These are phyloP conservation scores for Poa annua DNA, from an alignment of 176 grass and related monocot species.

Conservation along the genomic window DNA sequence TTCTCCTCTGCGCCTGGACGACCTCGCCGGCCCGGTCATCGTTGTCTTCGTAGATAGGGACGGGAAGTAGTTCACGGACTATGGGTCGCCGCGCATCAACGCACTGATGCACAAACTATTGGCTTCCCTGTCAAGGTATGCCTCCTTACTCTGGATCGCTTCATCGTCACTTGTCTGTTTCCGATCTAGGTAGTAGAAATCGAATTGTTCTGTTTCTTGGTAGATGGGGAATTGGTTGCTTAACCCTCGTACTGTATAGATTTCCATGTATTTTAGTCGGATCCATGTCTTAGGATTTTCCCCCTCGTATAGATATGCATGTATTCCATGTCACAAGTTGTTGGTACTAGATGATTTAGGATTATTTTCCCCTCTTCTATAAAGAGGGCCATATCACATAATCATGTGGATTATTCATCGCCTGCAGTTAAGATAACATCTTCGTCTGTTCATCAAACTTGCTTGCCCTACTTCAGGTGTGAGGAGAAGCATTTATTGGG, in stretches of 20 bases:
- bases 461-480: not conserved
- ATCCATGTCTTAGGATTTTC: too few species aligned
- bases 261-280: too few species aligned
- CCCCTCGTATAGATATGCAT: too few species aligned
- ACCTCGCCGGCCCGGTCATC: not conserved
- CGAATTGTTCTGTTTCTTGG: not conserved
- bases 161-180: not conserved
- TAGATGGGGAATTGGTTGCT: not conserved
- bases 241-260: too few species aligned
- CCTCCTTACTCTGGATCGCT: not conserved
- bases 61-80: not conserved
- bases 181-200: not conserved
- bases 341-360: not conserved
- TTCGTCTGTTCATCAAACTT: not conserved
- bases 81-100: not conserved
- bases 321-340: not conserved
- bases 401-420: not conserved
- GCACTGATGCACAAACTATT: not conserved
- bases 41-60: not conserved
- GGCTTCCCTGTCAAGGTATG: not conserved
- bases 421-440: not conserved
- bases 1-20: not conserved
- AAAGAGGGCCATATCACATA: not conserved
- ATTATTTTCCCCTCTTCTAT: not conserved
- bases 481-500: not conserved